A percentile compares a stretch with the other conserved stretches of the same genome.
Conservation (phyloP, 2,329 filamentous ascomycete species). For the Apiospora malaysiana region DNA sequence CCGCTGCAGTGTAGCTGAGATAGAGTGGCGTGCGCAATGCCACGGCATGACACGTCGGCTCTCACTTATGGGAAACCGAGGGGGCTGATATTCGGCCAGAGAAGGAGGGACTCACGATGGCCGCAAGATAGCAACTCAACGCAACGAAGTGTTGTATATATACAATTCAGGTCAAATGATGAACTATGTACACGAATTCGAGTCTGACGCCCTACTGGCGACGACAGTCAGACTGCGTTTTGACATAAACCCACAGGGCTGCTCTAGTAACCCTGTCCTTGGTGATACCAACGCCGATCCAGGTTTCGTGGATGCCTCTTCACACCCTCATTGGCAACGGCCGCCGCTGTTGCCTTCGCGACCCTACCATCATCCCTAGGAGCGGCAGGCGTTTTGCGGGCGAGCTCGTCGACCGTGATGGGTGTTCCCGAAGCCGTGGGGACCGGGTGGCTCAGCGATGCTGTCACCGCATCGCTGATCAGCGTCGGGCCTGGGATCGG, state of each 20-base stretch:
- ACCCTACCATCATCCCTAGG: neutral
- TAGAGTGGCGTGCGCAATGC: neutral
- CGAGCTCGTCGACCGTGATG: slow-evolving; percentile 1
- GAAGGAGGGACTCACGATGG: neutral
- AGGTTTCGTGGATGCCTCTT: neutral
- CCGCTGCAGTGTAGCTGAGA: neutral
- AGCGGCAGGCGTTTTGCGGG: neutral
- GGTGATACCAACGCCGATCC: slow-evolving; percentile 16
- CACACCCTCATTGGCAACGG: neutral
- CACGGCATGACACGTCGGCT: slow-evolving; percentile 2
- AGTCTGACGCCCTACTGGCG: neutral
- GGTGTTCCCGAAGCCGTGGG: slow-evolving; percentile 23
- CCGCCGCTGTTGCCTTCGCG: neutral
- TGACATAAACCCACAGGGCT: neutral
- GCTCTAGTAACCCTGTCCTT: slow-evolving; percentile 9
- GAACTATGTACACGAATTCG: slow-evolving; percentile 2
- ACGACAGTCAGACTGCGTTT: neutral
- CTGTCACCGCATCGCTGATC: slow-evolving; percentile 23
- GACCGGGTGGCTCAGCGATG: slow-evolving; percentile 19
- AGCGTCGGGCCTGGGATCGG: slow-evolving; percentile 25
- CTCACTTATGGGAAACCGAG: neutral
- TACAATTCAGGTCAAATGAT: neutral
- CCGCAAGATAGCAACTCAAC: too few species aligned
- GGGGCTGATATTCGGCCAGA: too few species aligned
- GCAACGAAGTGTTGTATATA: neutral